Evolutionary conservation across 2,329 filamentous ascomycete genomes (phyloP).

Genomic region (Metarhizium album): DNA sequence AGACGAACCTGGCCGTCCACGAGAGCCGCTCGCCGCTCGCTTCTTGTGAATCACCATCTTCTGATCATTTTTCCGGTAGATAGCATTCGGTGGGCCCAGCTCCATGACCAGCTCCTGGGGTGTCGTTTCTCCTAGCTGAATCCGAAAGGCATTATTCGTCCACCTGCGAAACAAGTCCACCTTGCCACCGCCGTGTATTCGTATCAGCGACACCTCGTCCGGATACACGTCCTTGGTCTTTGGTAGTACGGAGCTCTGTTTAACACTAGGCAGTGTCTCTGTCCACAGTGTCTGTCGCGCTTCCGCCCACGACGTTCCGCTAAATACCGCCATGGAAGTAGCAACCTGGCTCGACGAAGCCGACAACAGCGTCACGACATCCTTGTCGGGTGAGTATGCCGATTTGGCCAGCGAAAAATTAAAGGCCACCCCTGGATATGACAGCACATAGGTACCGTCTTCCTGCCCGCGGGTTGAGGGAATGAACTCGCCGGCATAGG

Average conservation of each 20-base stretch:
- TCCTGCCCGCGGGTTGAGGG: slow-evolving; percentile 45
- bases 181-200: slow-evolving; percentile 65
- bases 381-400: slow-evolving; percentile 63
- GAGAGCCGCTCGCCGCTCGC: slow-evolving; percentile 40
- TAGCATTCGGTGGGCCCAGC: slow-evolving; percentile 84
- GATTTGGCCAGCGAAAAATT: slow-evolving; percentile 70
- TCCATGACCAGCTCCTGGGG: slow-evolving; percentile 87
- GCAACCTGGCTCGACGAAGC: slow-evolving; percentile 67
- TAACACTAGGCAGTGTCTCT: slow-evolving; percentile 60
- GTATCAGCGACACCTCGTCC: slow-evolving; percentile 76
- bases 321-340: slow-evolving; percentile 82
- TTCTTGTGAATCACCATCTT: slow-evolving; percentile 76
- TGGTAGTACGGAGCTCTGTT: slow-evolving; percentile 55
- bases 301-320: slow-evolving; percentile 82
- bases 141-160: slow-evolving; percentile 55
- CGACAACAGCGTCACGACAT: slow-evolving; percentile 79
- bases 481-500: slow-evolving; percentile 88
- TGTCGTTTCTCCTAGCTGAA: slow-evolving; percentile 75
- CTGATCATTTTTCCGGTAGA: slow-evolving; percentile 84
- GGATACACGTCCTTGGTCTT: slow-evolving; percentile 71
- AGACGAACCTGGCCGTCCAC: slow-evolving; percentile 31
- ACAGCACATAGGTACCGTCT: slow-evolving; percentile 74
- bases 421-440: slow-evolving; percentile 90
- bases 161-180: slow-evolving; percentile 68
- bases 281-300: slow-evolving; percentile 69